phyloP scores from a whole-genome alignment of 2,329 filamentous ascomycete species.

The Aspergillus amoenus region DNA sequence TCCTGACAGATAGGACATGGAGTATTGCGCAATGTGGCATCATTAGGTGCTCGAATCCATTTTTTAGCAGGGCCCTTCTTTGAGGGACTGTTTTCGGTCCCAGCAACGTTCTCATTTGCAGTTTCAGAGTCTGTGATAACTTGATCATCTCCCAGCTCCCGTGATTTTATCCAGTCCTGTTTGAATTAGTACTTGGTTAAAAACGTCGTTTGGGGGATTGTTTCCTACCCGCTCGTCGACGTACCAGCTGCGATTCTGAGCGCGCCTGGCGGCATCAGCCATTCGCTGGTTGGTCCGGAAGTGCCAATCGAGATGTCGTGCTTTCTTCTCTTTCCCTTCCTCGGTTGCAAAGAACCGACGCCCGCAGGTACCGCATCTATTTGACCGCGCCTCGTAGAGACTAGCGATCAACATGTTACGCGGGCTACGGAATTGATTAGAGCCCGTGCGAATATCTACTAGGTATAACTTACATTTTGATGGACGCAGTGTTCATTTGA shows the following conservation, averaged over 20 bases:
- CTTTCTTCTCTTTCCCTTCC: conserved; percentile 81
- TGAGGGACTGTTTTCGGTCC: conserved; percentile 37
- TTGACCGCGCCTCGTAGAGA: conserved; percentile 78
- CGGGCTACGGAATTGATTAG: conserved; percentile 50
- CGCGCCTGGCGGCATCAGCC: conserved; percentile 79
- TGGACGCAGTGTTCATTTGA: conserved; percentile 63
- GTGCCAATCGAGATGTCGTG: conserved; percentile 95
- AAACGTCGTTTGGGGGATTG: neutral
- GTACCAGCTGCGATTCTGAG: conserved; percentile 92
- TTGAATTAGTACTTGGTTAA: conserved; percentile 8
- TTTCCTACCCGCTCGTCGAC: conserved; percentile 75
- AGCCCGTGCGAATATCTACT: conserved; percentile 3
- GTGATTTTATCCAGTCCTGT: conserved; percentile 85
- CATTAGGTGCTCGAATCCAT: conserved; percentile 82
- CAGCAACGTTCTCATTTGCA: conserved; percentile 41
- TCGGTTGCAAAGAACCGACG: conserved; percentile 77
- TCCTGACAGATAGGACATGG: conserved; percentile 95
- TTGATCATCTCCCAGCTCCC: conserved; percentile 71
- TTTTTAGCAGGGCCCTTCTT: conserved; percentile 61
- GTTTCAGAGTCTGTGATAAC: conserved; percentile 43
- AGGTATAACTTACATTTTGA: conserved; percentile 65
- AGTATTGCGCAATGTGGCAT: conserved; percentile 69
- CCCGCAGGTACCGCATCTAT: conserved; percentile 88
- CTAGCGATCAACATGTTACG: conserved; percentile 71
- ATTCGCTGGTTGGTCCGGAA: conserved; percentile 90